Conservation (phyloP, 208 protist species). For the Trypanosoma mega region DNA sequence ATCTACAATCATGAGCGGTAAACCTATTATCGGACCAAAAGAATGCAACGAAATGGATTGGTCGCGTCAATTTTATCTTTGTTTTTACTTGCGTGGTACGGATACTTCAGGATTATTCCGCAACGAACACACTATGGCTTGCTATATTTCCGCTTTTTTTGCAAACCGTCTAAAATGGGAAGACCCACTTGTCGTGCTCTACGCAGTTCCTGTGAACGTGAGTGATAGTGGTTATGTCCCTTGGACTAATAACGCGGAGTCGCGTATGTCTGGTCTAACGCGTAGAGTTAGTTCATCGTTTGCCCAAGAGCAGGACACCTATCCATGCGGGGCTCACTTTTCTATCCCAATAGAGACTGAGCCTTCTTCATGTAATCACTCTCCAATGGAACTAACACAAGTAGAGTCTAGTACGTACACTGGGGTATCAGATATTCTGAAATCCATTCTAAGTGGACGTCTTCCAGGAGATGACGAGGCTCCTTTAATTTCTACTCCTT, state of each 20-base stretch:
- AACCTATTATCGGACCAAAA: constrained; percentile 68
- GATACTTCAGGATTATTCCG: constrained; percentile 59
- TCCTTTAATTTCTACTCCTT: background rate
- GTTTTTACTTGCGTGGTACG: constrained; percentile 74
- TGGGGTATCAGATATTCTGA: constrained; percentile 40
- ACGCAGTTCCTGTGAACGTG: constrained; percentile 71
- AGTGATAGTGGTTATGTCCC: constrained; percentile 70
- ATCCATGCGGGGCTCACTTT: too few relatives aligned
- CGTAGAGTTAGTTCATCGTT: too few relatives aligned
- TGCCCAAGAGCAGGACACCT: too few relatives aligned
- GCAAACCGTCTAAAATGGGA: constrained; percentile 54
- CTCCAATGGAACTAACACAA: background rate
- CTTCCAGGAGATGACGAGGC: constrained; percentile 27
- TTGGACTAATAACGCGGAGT: constrained; percentile 11
- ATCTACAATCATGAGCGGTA: constrained; percentile 54
- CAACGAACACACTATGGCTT: constrained; percentile 56
- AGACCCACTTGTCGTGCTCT: constrained; percentile 62
- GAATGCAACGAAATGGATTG: constrained; percentile 59
- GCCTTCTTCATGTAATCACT: background rate
- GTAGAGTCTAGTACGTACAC: constrained; percentile 30
- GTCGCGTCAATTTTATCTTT: constrained; percentile 58
- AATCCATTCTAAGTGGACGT: constrained; percentile 42
- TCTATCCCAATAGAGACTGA: background rate
- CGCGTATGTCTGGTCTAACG: background rate
- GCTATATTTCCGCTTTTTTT: constrained; percentile 73